A percentile compares a stretch with the other conserved stretches of the same genome.
Evolutionary conservation across 176 grass and related monocot species (phyloP).

Genomic region (Areca catechu): DNA sequence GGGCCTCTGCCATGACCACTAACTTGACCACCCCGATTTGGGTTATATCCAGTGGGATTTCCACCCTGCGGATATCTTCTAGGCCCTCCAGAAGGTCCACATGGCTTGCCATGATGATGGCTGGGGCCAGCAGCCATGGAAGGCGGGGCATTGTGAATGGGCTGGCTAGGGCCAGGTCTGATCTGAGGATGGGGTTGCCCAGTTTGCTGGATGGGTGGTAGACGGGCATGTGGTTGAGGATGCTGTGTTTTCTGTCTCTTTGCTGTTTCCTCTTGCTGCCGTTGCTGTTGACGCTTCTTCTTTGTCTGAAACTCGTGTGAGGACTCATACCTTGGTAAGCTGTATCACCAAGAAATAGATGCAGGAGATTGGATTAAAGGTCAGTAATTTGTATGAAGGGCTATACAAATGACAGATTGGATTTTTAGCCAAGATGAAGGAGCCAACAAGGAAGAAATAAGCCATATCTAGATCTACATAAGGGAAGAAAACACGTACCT

Average conservation of each 20-base stretch:
- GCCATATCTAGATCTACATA: too few relatives aligned
- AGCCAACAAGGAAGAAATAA: too few relatives aligned
- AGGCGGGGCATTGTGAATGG: slow-evolving; percentile 52
- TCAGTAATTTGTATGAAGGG: background rate
- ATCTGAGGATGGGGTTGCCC: slow-evolving; percentile 61
- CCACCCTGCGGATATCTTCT: slow-evolving; percentile 62
- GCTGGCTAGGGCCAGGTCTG: slow-evolving; percentile 43
- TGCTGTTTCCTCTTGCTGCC: slow-evolving; percentile 85
- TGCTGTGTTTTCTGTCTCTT: slow-evolving; percentile 88
- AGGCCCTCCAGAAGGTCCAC: slow-evolving; percentile 59
- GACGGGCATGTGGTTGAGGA: slow-evolving; percentile 67
- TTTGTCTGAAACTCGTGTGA: slow-evolving; percentile 91
- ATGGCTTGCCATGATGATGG: slow-evolving; percentile 76
- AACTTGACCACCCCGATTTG: slow-evolving; percentile 58
- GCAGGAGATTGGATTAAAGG: background rate
- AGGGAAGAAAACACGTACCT: slow-evolving; percentile 25
- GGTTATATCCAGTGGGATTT: slow-evolving; percentile 54
- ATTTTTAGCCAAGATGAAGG: too few relatives aligned
- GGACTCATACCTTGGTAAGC: slow-evolving; percentile 80
- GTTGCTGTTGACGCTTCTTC: slow-evolving; percentile 90
- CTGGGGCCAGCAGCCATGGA: slow-evolving; percentile 54
- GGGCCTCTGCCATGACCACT: slow-evolving; percentile 53
- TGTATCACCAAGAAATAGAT: slow-evolving; percentile 20
- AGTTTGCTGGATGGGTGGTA: slow-evolving; percentile 81
- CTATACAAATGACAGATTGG: too few relatives aligned